Conservation (phyloP, 352 stramenopile species). For the Phytophthora pinifolia region DNA sequence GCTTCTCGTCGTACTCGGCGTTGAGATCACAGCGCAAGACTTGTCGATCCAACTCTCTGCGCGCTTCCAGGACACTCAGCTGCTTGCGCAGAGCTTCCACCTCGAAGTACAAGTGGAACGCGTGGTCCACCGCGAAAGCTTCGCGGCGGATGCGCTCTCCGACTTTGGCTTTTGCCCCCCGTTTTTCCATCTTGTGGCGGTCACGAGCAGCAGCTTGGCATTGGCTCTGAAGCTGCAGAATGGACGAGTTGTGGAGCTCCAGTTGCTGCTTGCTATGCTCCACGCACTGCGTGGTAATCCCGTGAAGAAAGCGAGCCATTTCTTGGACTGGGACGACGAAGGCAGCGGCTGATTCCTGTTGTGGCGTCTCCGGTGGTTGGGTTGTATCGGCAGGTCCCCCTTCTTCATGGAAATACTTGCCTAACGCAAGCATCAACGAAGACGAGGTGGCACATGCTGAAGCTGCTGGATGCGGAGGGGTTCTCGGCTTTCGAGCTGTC, state of each 20-base stretch:
- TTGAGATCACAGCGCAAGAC: conserved; percentile 45
- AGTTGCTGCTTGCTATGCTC: conserved; percentile 25
- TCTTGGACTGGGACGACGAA: conserved; percentile 25
- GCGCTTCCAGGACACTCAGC: conserved; percentile 24
- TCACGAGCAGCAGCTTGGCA: conserved; percentile 7
- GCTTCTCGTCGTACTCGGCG: conserved; percentile 56
- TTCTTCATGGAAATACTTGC: conserved; percentile 18
- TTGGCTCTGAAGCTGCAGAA: conserved; percentile 17
- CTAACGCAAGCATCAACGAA: conserved; percentile 17
- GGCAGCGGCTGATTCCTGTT: neutral
- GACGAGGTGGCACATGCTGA: neutral
- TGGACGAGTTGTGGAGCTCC: conserved; percentile 12
- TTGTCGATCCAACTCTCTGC: conserved; percentile 42
- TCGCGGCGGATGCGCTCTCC: conserved; percentile 45
- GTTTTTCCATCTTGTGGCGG: conserved; percentile 11
- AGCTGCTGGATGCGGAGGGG: neutral
- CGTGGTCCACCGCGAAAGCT: conserved; percentile 42
- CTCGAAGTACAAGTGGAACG: conserved; percentile 47
- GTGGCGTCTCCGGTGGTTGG: neutral
- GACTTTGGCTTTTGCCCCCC: conserved; percentile 8
- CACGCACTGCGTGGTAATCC: conserved; percentile 7
- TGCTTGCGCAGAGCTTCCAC: conserved; percentile 37
- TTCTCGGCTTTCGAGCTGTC: neutral
- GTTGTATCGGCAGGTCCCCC: neutral
- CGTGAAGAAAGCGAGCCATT: conserved; percentile 24